A percentile compares a stretch with the other conserved stretches of the same genome.
Conservation (phyloP, 768 basidiomycete species). For the Russula dissimulans region DNA sequence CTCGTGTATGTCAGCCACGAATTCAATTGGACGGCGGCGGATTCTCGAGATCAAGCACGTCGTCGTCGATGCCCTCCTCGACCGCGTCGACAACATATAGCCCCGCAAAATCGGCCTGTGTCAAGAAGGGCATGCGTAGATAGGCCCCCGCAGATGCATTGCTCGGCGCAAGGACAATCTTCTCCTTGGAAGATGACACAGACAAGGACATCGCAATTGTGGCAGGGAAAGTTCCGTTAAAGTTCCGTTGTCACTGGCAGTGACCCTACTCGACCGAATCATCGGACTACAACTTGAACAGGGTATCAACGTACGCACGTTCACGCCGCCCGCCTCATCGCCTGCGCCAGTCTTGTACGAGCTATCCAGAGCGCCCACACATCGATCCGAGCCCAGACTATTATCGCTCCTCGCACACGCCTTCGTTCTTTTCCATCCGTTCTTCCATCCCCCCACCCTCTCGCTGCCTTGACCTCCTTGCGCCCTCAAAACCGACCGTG, state of each 20-base stretch:
- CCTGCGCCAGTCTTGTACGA: constrained; percentile 60
- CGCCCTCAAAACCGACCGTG: no score
- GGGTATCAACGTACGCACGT: constrained; percentile 50
- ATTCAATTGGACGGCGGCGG: constrained; percentile 69
- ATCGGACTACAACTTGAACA: background rate
- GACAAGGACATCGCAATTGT: constrained; percentile 5
- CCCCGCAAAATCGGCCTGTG: constrained; percentile 48
- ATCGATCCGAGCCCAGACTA: no score
- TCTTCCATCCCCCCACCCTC: no score
- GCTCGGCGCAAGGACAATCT: constrained; percentile 80
- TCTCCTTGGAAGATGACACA: constrained; percentile 51
- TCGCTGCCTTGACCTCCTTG: no score
- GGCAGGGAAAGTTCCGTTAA: background rate
- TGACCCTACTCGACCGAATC: background rate
- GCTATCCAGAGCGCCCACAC: constrained; percentile 81
- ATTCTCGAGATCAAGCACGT: constrained; percentile 64
- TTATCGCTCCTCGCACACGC: no score
- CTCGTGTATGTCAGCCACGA: constrained; percentile 71
- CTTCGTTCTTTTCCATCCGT: no score
- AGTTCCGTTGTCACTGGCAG: background rate
- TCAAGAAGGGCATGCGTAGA: constrained; percentile 52
- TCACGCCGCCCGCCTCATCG: constrained; percentile 56
- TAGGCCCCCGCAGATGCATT: constrained; percentile 98
- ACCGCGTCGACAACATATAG: constrained; percentile 44
- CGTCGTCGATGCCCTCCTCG: constrained; percentile 23